Percentiles rank a stretch among this genome's conserved stretches.
Evolutionary conservation across 495 filamentous ascomycete genomes (phyloP).

Genomic region (Aspergillus funiculosus): DNA sequence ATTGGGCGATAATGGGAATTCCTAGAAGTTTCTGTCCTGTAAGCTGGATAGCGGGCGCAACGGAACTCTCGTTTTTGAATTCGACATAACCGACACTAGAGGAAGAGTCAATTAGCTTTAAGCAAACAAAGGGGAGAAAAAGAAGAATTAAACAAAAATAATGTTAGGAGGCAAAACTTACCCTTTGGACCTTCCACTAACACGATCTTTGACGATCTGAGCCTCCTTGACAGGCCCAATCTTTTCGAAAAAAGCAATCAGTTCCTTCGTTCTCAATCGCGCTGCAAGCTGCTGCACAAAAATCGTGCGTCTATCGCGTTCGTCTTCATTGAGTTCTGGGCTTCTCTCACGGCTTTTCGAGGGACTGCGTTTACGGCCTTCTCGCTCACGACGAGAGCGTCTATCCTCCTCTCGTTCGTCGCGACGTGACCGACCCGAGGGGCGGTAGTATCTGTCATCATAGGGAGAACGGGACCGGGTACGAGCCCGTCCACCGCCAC

Average conservation of each 20-base stretch:
- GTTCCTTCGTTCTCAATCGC: slow-evolving; percentile 83
- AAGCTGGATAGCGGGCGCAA: slow-evolving; percentile 89
- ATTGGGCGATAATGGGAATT: slow-evolving; percentile 96
- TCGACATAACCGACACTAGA: slow-evolving; percentile 97
- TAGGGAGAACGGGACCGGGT: slow-evolving; percentile 71
- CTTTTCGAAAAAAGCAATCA: slow-evolving; percentile 94
- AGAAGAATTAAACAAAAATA: neutral
- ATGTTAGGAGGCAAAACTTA: slow-evolving; percentile 41
- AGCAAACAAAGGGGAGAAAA: neutral
- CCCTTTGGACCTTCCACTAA: slow-evolving; percentile 97
- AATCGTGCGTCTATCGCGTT: slow-evolving; percentile 92
- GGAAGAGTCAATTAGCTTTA: slow-evolving; percentile 28
- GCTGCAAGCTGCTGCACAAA: slow-evolving; percentile 97
- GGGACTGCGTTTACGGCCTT: slow-evolving; percentile 50
- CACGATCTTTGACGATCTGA: slow-evolving; percentile 98
- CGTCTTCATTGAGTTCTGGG: slow-evolving; percentile 79
- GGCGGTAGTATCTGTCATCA: slow-evolving; percentile 70
- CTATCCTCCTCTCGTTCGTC: slow-evolving; percentile 49
- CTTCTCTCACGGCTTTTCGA: slow-evolving; percentile 47
- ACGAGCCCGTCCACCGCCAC: slow-evolving; percentile 63
- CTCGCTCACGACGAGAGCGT: slow-evolving; percentile 49
- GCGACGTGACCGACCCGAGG: slow-evolving; percentile 52
- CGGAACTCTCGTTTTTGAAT: slow-evolving; percentile 94
- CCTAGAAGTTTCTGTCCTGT: slow-evolving; percentile 98
- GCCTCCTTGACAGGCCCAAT: slow-evolving; percentile 95